Conservation (phyloP, 257 asterid genomes). For the Galeopsis tetrahit region DNA sequence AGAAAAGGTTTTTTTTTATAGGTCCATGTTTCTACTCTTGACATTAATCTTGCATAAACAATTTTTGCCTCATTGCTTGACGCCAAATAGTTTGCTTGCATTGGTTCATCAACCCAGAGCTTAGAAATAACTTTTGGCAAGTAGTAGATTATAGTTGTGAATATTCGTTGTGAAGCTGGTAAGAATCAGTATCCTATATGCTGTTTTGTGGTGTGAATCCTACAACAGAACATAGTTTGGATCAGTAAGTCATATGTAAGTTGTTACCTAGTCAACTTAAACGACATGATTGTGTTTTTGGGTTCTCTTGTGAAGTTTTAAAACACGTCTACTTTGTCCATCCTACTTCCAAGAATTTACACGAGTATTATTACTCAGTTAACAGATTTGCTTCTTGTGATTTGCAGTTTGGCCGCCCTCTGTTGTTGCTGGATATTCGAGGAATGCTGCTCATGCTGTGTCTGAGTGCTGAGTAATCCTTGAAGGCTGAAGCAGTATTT, state of each 20-base stretch:
- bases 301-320: background rate
- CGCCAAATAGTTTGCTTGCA: background rate
- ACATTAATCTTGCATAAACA: background rate
- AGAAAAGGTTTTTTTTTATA: too few relatives aligned
- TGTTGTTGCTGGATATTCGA: conserved; percentile 62
- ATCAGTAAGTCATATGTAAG: background rate
- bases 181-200: background rate
- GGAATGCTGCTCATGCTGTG: conserved; percentile 66
- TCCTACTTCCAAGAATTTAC: background rate
- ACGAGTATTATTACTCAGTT: background rate
- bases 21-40: too few relatives aligned
- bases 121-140: background rate
- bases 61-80: background rate
- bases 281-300: background rate
- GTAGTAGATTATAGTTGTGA: background rate
- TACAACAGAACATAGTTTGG: background rate
- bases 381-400: background rate
- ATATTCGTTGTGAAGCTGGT: background rate
- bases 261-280: background rate
- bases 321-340: background rate
- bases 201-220: background rate
- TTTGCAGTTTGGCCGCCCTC: conserved; percentile 59
- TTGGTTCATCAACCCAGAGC: too few relatives aligned
- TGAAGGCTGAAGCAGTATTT: background rate
- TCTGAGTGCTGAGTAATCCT: conserved; percentile 37